Percentiles rank a stretch among this genome's conserved stretches.
Evolutionary conservation across 2,329 filamentous ascomycete species (phyloP).

Genomic region (Akanthomyces dipterigenus): DNA sequence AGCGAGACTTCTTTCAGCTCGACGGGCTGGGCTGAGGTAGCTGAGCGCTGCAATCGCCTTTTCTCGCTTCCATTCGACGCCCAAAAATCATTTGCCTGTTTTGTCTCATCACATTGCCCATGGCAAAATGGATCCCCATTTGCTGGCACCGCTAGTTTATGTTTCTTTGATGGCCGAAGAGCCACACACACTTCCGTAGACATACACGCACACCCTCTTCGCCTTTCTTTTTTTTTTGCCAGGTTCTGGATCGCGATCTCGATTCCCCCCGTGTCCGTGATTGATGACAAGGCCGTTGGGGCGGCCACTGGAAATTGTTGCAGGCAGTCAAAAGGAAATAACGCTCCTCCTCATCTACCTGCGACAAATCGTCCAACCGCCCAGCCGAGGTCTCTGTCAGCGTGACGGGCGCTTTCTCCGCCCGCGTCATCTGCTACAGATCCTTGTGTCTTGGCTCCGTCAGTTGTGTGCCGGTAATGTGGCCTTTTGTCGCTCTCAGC

Average conservation of each 20-base stretch:
- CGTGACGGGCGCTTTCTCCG: not conserved
- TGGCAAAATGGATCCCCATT: not conserved
- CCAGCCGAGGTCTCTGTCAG: not conserved
- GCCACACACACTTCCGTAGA: not conserved
- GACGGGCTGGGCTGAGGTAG: too few species aligned
- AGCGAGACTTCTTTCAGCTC: not conserved
- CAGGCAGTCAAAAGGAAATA: not conserved
- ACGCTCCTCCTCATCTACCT: not conserved
- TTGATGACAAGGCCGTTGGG: not conserved
- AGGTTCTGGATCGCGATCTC: not conserved
- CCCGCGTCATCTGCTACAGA: not conserved
- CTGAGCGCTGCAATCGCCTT: too few species aligned
- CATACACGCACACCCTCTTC: not conserved
- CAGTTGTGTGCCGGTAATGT: too few species aligned
- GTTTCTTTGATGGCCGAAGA: not conserved
- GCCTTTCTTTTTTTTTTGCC: not conserved
- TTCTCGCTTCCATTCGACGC: too few species aligned
- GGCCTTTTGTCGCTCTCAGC: not conserved
- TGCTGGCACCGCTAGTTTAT: not conserved
- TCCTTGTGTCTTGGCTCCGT: not conserved
- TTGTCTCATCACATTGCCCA: conserved; percentile 1
- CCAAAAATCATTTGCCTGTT: not conserved
- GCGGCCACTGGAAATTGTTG: not conserved
- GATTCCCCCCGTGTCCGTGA: not conserved
- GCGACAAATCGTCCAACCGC: not conserved